These are phyloP conservation scores for Aureobasidium pullulans DNA, from an alignment of 2,329 filamentous ascomycete species.

Conservation along the genomic window DNA sequence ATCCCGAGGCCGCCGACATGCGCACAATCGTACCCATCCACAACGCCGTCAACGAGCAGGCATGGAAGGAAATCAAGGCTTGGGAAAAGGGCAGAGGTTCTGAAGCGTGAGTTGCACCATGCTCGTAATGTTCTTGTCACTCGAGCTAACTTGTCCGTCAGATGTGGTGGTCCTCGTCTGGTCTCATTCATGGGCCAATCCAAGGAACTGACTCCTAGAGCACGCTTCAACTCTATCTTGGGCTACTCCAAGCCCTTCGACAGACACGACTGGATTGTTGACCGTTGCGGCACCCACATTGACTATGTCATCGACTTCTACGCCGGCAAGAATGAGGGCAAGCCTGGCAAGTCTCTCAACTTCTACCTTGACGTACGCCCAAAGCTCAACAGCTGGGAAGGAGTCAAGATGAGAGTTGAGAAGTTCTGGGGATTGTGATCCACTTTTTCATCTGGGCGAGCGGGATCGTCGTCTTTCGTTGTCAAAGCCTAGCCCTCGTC, in stretches of 20 bases:
- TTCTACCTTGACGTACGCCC: conserved; percentile 61
- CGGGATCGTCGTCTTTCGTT: conserved; percentile 8
- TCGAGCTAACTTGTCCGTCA: conserved; percentile 21
- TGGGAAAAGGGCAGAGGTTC: conserved; percentile 68
- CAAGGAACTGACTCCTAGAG: conserved; percentile 65
- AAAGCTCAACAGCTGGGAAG: conserved; percentile 57
- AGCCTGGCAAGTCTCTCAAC: conserved; percentile 43
- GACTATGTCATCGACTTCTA: conserved; percentile 99
- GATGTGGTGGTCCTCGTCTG: conserved; percentile 70
- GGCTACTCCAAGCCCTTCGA: conserved; percentile 94
- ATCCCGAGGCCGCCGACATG: conserved; percentile 67
- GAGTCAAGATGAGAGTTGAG: conserved; percentile 48
- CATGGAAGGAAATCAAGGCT: conserved; percentile 82
- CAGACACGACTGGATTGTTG: conserved; percentile 93
- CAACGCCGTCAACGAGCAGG: conserved; percentile 95
- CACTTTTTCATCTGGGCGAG: background rate
- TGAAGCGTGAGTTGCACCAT: conserved; percentile 43
- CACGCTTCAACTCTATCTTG: conserved; percentile 70
- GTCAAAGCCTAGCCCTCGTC: conserved; percentile 13
- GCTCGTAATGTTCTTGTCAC: background rate
- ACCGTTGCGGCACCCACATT: conserved; percentile 75
- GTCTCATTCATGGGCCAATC: conserved; percentile 70
- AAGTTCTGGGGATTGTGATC: conserved; percentile 21
- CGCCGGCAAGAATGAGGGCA: conserved; percentile 54
- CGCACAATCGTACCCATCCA: conserved; percentile 91